Evolutionary conservation across 1,284 basidiomycete species (phyloP).

Genomic region (Vanrija pseudolonga): DNA sequence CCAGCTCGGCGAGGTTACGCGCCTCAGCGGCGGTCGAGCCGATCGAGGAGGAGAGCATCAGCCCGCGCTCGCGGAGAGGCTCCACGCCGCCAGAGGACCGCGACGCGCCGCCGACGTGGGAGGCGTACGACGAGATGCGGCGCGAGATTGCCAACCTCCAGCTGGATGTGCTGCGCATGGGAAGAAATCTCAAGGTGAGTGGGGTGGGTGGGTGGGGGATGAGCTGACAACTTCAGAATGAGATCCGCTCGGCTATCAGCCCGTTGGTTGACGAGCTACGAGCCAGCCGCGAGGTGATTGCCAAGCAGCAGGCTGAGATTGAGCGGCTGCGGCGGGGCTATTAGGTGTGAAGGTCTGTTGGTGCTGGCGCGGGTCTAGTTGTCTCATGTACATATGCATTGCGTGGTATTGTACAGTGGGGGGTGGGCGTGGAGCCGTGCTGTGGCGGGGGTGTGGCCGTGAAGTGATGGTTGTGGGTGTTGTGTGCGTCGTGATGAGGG

Average conservation of each 20-base stretch:
- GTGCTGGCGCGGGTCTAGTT: too few species aligned
- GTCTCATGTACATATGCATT: not conserved
- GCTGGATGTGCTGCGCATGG: slow-evolving; percentile 37
- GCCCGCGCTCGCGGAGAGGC: not conserved
- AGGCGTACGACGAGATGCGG: slow-evolving; percentile 19
- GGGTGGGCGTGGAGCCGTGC: too few species aligned
- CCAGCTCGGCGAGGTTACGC: slow-evolving; percentile 7
- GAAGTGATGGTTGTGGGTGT: too few species aligned
- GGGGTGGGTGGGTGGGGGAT: not conserved
- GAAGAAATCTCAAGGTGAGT: slow-evolving; percentile 27
- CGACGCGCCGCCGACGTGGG: slow-evolving; percentile 2
- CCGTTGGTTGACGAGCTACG: slow-evolving; percentile 25
- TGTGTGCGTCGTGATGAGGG: too few species aligned
- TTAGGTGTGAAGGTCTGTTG: not conserved
- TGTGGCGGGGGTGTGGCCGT: too few species aligned
- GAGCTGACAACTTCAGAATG: slow-evolving; percentile 19
- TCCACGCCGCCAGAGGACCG: not conserved
- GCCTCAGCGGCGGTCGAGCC: slow-evolving; percentile 1
- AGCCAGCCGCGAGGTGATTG: slow-evolving; percentile 25
- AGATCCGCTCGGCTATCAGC: slow-evolving; percentile 26
- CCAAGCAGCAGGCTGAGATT: slow-evolving; percentile 31
- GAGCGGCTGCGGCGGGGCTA: slow-evolving; percentile 28
- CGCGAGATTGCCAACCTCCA: slow-evolving; percentile 31
- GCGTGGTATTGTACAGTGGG: not conserved
- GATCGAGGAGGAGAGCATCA: not conserved